Evolutionary conservation across 768 basidiomycete species (phyloP), one percentile per base, ranked within the genome.

Genomic region (Russula compacta): DNA sequence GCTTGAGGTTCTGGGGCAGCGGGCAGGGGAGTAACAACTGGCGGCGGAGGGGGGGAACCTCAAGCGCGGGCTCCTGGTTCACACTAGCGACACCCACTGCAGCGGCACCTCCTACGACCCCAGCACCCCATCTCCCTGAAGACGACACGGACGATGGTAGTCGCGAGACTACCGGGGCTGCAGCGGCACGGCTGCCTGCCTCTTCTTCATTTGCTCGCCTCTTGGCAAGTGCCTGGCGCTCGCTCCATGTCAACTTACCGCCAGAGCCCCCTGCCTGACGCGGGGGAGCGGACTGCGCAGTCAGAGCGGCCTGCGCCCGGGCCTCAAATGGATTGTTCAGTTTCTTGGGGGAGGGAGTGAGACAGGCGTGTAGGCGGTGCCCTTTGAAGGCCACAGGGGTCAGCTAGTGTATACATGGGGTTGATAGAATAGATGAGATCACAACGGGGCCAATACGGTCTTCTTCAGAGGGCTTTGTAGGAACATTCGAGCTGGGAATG

Each of bases 211-310:
- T 89, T 15, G 80, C 77, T 67, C 92, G 89, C 69, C 87, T 86
- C 78, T 94, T 95, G 1, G 92, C 87, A n/a, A 86, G 75, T 0
- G 90, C 93, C 70, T 98, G 95, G 21, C 95, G 80, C 71, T 98
- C 89, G 60, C 82, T 88, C 95, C 95, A 98, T 0, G 95, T 95
- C 63, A 95, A 72, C 72, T 92, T 95, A 76, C 90, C 90, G 1
- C 76, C 60, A 0, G 79, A 82, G 21, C 75, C 53, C 2, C 75
- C 54, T 1, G 64, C 17, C 38, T 56, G 0, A 55, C 65, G 59
- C 64, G 8, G 68, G 64, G 73, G 61, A n/a, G 74, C n/a, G 17
- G 72, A 33, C 40, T 70, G 65, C 29, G 74, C 66, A 51, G 57
- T 10, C 39, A 59, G 40, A 44, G 56, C 24, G 17, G 57, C 53